Evolutionary conservation across 2,329 filamentous ascomycete species (phyloP).

Genomic region (Monosporascus ibericus): DNA sequence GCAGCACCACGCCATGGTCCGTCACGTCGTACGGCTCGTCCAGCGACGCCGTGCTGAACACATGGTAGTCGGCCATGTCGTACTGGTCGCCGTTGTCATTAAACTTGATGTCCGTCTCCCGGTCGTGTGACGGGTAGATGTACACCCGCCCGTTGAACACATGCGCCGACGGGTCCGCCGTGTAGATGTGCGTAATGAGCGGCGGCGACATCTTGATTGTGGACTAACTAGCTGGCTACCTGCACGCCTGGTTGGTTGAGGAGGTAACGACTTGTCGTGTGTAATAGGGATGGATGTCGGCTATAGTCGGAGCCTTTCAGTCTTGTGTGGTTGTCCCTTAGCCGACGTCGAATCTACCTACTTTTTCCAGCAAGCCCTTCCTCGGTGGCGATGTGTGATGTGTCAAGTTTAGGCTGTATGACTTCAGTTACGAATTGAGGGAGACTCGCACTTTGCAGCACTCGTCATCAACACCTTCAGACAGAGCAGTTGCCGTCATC

Average conservation of each 20-base stretch:
- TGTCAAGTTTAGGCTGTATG: too few relatives aligned
- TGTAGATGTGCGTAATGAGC: conserved; percentile 70
- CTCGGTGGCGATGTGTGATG: too few relatives aligned
- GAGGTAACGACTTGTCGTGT: neutral
- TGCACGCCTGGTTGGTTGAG: neutral
- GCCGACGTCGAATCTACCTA: too few relatives aligned
- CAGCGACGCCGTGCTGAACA: conserved; percentile 53
- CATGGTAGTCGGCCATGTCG: conserved; percentile 80
- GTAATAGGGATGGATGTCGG: neutral
- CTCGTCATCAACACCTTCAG: neutral
- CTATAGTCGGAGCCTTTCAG: too few relatives aligned
- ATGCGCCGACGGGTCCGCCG: conserved; percentile 74
- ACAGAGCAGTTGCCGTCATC: neutral
- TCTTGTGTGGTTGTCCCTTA: too few relatives aligned
- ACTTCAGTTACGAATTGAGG: too few relatives aligned
- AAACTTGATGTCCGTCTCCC: conserved; percentile 65
- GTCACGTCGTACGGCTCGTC: conserved; percentile 52
- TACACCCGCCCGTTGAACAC: conserved; percentile 71
- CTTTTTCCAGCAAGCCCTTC: too few relatives aligned
- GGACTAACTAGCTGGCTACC: neutral
- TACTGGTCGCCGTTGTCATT: conserved; percentile 85
- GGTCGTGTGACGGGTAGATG: conserved; percentile 77
- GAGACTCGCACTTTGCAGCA: too few relatives aligned
- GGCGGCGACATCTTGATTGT: conserved; percentile 44
- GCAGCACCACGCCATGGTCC: conserved; percentile 67